A percentile compares a stretch with the other conserved stretches of the same genome.
phyloP scores from a whole-genome alignment of 2,329 filamentous ascomycete genomes.

The Drechmeria coniospora region DNA sequence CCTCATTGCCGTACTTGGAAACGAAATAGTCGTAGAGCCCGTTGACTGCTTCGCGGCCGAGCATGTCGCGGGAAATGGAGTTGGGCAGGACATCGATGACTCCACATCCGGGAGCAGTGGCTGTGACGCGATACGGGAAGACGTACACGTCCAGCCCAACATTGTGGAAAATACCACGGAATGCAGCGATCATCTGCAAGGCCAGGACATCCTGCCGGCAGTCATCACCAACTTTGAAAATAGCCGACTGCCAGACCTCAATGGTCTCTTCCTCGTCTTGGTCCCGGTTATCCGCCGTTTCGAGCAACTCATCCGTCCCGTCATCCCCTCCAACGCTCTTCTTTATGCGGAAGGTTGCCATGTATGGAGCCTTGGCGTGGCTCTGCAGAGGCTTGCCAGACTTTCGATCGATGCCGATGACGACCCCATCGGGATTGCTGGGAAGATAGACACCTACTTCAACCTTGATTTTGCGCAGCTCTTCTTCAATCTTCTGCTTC shows the following conservation, averaged over 20 bases:
- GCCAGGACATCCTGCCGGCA: constrained; percentile 94
- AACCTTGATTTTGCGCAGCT: constrained; percentile 91
- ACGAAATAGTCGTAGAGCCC: constrained; percentile 97
- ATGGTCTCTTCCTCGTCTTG: constrained; percentile 40
- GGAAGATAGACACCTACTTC: constrained; percentile 95
- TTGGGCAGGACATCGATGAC: constrained; percentile 97
- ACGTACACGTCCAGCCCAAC: constrained; percentile 94
- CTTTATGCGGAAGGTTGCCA: constrained; percentile 96
- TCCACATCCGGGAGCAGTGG: constrained; percentile 90
- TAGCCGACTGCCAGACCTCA: constrained; percentile 97
- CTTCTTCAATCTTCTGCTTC: constrained; percentile 98
- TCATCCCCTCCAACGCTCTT: constrained; percentile 50
- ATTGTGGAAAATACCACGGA: constrained; percentile 90
- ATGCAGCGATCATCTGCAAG: constrained; percentile 93
- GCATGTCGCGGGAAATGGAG: constrained; percentile 96
- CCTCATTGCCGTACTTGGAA: constrained; percentile 92
- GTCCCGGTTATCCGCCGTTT: constrained; percentile 27
- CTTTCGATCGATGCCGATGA: constrained; percentile 95
- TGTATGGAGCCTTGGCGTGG: constrained; percentile 95
- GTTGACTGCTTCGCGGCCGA: constrained; percentile 94
- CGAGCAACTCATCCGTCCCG: constrained; percentile 35
- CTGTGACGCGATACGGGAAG: constrained; percentile 92
- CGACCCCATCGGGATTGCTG: constrained; percentile 90
- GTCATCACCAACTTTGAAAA: constrained; percentile 99
- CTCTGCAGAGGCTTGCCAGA: constrained; percentile 95